Conservation (phyloP, 2,329 filamentous ascomycete species). For the Calcarisporium arbuscula region DNA sequence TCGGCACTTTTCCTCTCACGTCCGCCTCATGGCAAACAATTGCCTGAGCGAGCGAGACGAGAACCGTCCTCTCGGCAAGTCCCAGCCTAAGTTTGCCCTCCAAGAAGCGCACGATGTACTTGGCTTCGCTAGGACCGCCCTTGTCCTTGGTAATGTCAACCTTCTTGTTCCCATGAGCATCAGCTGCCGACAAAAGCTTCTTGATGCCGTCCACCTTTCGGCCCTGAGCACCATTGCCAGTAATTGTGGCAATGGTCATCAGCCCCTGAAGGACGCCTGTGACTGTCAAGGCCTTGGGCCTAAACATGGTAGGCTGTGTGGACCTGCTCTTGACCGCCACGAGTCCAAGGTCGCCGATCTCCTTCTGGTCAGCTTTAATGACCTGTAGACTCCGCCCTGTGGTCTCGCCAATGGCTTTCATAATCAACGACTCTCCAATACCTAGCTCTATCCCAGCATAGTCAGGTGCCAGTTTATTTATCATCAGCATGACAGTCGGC, state of each 20-base stretch:
- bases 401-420: conserved; percentile 95
- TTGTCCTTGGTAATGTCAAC: conserved; percentile 90
- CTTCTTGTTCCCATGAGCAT: conserved; percentile 66
- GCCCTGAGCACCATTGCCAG: conserved; percentile 81
- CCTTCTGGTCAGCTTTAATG: conserved; percentile 93
- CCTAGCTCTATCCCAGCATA: conserved; percentile 95
- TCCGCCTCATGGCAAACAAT: conserved; percentile 76
- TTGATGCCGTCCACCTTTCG: conserved; percentile 94
- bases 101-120: conserved; percentile 85
- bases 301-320: conserved; percentile 97
- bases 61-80: conserved; percentile 83
- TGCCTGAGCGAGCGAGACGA: conserved; percentile 85
- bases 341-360: conserved; percentile 90
- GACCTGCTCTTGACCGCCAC: conserved; percentile 93
- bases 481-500: conserved; percentile 87
- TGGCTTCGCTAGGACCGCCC: conserved; percentile 89
- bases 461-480: conserved; percentile 94
- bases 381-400: conserved; percentile 82
- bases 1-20: conserved; percentile 63
- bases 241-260: conserved; percentile 79
- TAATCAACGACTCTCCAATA: conserved; percentile 97
- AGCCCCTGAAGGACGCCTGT: conserved; percentile 81
- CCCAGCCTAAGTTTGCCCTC: conserved; percentile 92
- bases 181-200: conserved; percentile 87
- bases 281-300: conserved; percentile 84